Percentiles rank a stretch among this genome's conserved stretches.
phyloP scores from a whole-genome alignment of 768 basidiomycete species.

The Suillus alpinus region DNA sequence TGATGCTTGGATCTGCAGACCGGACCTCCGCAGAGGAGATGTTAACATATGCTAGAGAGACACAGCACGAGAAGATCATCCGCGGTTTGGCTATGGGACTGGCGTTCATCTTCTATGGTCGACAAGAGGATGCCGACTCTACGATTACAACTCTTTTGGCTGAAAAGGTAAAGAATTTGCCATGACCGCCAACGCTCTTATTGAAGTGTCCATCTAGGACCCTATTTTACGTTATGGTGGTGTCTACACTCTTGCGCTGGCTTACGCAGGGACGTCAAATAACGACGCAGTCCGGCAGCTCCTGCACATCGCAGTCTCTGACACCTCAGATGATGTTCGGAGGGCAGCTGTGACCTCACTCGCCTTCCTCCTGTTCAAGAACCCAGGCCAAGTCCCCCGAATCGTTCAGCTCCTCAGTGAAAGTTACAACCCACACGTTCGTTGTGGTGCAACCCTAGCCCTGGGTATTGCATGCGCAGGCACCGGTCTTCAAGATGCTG shows the following conservation, averaged over 20 bases:
- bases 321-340: constrained; percentile 96
- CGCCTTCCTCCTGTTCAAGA: constrained; percentile 96
- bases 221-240: constrained; percentile 97
- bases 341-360: constrained; percentile 94
- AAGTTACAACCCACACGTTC: constrained; percentile 98
- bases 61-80: constrained; percentile 99
- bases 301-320: constrained; percentile 95
- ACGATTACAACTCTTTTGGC: constrained; percentile 73
- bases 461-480: constrained; percentile 97
- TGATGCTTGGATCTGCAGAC: constrained; percentile 95
- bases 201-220: constrained; percentile 53
- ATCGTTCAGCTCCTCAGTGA: constrained; percentile 96
- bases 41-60: constrained; percentile 94
- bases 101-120: constrained; percentile 89
- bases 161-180: constrained; percentile 66
- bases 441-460: constrained; percentile 94
- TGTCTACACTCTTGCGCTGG: constrained; percentile 93
- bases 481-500: constrained; percentile 87
- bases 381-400: constrained; percentile 91
- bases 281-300: constrained; percentile 90
- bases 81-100: constrained; percentile 91
- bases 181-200: not conserved
- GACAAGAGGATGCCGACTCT: constrained; percentile 89
- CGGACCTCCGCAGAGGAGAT: constrained; percentile 84
- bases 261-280: constrained; percentile 94